Base-by-base conservation (phyloP, 1,139 yeast genomes). In the Candida tropicalis region DNA sequence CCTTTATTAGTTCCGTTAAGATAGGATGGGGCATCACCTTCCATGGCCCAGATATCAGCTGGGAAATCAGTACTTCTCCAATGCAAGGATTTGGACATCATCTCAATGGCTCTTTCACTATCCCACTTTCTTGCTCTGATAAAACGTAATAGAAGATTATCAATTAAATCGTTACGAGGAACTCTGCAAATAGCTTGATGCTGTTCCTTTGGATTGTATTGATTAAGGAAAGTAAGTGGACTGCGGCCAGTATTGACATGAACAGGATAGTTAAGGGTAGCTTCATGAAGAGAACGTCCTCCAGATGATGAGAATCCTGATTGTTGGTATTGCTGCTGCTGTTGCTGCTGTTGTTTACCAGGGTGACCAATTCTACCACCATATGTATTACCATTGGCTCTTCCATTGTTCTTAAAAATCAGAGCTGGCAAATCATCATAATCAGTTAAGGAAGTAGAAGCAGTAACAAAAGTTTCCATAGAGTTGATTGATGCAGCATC, bases 71-170 rank as follows among this genome's bases (percentile, higher is more conserved):
- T 56, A 16, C 44, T 39, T 52, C 76, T 63, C 79, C 79, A 73
- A 41, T 66, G 55, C 43, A 70, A 55, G 4, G 75, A 66, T 45
- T 67, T 68, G 28, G 57, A 33, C 26, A 67, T 48, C 78, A 73
- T 73, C 3, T 48, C 55, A 32, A 72, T 38, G 1, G 68, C 64
- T 40, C 63, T 61, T 22, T 63, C 63, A 17, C 64, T 49, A 34
- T 67, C 61, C 59, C 67, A 68, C 50, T 72, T 72, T 55, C 79
- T 70, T 27, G 79, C 79, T 45, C 77, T 60, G 25, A 72, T 56
- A 39, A 66, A 73, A 44, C 69, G 60, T 48, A 70, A 63, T 4
- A 67, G 23, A 40, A 58, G 57, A 47, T 70, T 69, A 50, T 73
- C 78, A 17, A 62, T 44, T 39, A 66, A 59, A 49, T 70, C 75